These are phyloP conservation scores for Priceomyces medius DNA, from an alignment of 805 yeast genomes.

Conservation along the genomic window DNA sequence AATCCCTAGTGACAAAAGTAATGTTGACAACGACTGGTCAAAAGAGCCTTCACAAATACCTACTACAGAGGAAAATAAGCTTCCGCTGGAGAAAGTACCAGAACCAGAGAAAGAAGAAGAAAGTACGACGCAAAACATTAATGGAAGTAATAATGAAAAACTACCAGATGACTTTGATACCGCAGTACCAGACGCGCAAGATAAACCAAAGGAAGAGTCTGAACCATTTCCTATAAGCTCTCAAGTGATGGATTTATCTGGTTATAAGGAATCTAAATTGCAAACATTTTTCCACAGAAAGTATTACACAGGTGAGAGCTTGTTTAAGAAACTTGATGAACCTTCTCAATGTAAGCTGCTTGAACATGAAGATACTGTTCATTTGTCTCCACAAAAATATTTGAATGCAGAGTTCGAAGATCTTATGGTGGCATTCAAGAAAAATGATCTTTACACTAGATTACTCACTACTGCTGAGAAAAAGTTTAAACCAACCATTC, in stretches of 20 bases:
- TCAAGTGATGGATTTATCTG: background rate
- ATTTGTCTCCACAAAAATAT: constrained; percentile 13
- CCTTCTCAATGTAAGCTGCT: constrained; percentile 13
- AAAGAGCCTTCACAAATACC: too few species aligned
- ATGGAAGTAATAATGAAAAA: too few species aligned
- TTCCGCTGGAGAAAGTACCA: background rate
- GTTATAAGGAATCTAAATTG: background rate
- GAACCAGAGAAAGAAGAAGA: background rate
- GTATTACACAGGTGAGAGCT: background rate
- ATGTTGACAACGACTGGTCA: too few species aligned
- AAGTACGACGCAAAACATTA: too few species aligned
- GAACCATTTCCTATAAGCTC: constrained; percentile 1
- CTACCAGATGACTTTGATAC: too few species aligned
- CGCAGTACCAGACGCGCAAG: too few species aligned
- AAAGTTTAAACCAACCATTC: constrained; percentile 19
- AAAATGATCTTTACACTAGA: constrained; percentile 11
- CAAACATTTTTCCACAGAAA: constrained; percentile 1
- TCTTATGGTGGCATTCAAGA: constrained; percentile 11
- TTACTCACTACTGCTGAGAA: constrained; percentile 15
- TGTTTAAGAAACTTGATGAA: background rate
- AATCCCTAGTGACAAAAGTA: background rate
- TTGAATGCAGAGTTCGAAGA: constrained; percentile 17
- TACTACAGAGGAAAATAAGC: background rate
- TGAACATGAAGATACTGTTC: constrained; percentile 11
- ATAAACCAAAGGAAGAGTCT: too few species aligned